Evolutionary conservation across 2,329 filamentous ascomycete genomes (phyloP).

Genomic region (Fusarium globosum): DNA sequence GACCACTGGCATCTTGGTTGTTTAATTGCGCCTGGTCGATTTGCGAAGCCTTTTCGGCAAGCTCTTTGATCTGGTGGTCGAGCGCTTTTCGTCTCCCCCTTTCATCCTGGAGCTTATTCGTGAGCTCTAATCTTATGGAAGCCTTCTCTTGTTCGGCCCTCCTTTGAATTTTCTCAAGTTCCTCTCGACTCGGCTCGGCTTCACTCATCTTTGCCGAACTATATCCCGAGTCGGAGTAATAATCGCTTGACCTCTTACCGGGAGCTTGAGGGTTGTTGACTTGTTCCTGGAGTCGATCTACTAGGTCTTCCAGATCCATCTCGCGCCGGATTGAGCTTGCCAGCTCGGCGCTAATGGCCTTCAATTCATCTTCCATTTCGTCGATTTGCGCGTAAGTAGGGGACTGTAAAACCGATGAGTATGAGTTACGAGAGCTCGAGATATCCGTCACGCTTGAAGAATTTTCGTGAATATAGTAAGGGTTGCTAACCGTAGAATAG

Average conservation of each 20-base stretch:
- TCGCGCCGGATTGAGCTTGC: conserved; percentile 93
- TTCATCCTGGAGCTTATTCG: conserved; percentile 88
- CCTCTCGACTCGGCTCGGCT: conserved; percentile 70
- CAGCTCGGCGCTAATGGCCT: conserved; percentile 91
- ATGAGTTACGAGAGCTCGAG: conserved; percentile 63
- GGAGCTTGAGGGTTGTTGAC: conserved; percentile 66
- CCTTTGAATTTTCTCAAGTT: conserved; percentile 85
- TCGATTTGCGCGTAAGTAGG: conserved; percentile 69
- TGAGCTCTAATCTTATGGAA: conserved; percentile 84
- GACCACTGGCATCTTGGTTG: conserved; percentile 65
- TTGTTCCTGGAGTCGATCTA: conserved; percentile 88
- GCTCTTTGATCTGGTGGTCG: conserved; percentile 83
- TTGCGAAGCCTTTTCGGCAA: conserved; percentile 82
- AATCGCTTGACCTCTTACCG: conserved; percentile 89
- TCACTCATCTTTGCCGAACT: conserved; percentile 84
- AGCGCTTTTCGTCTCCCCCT: conserved; percentile 78
- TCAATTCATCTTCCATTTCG: conserved; percentile 94
- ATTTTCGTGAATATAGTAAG: conserved; percentile 52
- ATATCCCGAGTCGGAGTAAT: conserved; percentile 95
- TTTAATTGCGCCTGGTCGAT: conserved; percentile 66
- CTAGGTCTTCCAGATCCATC: conserved; percentile 94
- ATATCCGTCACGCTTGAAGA: conserved; percentile 52
- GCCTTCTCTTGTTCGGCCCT: conserved; percentile 92
- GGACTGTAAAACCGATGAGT: conserved; percentile 60
- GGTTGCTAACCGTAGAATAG: conserved; percentile 40